Evolutionary conservation across 1,284 basidiomycete genomes (phyloP), one percentile per base, ranked within the genome.

Genomic region (Pholiota adiposa): DNA sequence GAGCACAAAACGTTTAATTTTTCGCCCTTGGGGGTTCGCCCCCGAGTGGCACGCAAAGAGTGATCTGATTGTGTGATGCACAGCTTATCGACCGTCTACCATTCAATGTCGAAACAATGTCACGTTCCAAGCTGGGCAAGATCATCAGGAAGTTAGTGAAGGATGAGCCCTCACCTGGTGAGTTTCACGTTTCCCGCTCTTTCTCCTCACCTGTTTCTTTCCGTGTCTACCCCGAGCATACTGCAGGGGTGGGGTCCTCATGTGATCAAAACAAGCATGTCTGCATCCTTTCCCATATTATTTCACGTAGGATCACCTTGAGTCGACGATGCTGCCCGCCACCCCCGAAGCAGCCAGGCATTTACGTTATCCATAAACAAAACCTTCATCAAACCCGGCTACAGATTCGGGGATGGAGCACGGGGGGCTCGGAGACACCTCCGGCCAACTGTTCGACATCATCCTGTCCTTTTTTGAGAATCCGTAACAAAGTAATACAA

Each of bases 71-170:
- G 31, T 36, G 34, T 31, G 38, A 41, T 50, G 25, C 49, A 23
- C 71, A 93, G 91, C 87, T 93, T 65, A 86, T 92, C 68, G 92
- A 93, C 73, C 87, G 92, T 56, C 75, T 93, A 56, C 91, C 92
- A 4, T 77, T 93, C 67, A 86, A 84, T 12, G 70, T 92, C 23
- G 85, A 89, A 36, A 79, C 83, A 5, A 77, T 93, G 60, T 85
- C 83, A 69, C 72, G 81, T 11, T 88, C 89, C 18, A 91, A 90
- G 70, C 77, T 93, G 21, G 91, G 91, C 65, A 92, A 89, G 74
- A 77, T 92, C 54, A 82, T 93, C 51, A 83, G 88, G 66, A 88
- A 86, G 70, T 76, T 93, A 31, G 83, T 83, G 12, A 68, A 68
- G 59, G 65, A 65, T 46, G 65, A 65, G 53, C 63, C 63, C 31